These are phyloP conservation scores for Nemania serpens DNA, from an alignment of 2,329 filamentous ascomycete genomes.

Conservation along the genomic window DNA sequence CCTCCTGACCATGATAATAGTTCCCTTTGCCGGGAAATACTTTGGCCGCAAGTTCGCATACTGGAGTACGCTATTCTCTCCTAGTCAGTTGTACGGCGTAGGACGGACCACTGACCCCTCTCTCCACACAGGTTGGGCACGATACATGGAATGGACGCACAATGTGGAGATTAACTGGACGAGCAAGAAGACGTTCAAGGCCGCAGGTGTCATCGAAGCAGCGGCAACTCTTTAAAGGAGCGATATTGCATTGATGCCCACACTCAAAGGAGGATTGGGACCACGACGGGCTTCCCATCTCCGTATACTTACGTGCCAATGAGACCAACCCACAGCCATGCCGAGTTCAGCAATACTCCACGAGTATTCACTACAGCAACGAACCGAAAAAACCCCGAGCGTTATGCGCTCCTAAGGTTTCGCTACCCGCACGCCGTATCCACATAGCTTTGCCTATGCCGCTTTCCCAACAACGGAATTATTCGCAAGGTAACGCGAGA, in stretches of 20 bases:
- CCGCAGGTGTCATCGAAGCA: constrained; percentile 66
- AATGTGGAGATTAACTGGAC: constrained; percentile 71
- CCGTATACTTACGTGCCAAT: too few relatives aligned
- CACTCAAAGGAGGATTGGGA: neutral
- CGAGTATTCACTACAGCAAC: neutral
- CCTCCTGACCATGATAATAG: constrained; percentile 88
- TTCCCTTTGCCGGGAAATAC: constrained; percentile 94
- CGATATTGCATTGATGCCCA: neutral
- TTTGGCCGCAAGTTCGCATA: constrained; percentile 94
- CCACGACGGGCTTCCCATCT: neutral
- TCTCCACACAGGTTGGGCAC: constrained; percentile 79
- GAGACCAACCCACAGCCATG: too few relatives aligned
- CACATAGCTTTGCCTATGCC: too few relatives aligned
- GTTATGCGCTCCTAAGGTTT: too few relatives aligned
- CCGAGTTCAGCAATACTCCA: too few relatives aligned
- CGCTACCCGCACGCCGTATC: too few relatives aligned
- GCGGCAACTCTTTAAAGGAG: constrained; percentile 51
- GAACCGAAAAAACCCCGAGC: neutral
- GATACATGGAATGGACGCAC: constrained; percentile 95
- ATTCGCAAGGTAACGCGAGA: too few relatives aligned
- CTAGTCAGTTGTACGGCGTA: neutral
- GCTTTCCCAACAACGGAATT: too few relatives aligned
- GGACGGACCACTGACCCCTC: constrained; percentile 18
- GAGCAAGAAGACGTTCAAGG: constrained; percentile 66
- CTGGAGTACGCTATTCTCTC: constrained; percentile 72